Conservation (phyloP, 768 basidiomycete species). For the Mycena rosella region DNA sequence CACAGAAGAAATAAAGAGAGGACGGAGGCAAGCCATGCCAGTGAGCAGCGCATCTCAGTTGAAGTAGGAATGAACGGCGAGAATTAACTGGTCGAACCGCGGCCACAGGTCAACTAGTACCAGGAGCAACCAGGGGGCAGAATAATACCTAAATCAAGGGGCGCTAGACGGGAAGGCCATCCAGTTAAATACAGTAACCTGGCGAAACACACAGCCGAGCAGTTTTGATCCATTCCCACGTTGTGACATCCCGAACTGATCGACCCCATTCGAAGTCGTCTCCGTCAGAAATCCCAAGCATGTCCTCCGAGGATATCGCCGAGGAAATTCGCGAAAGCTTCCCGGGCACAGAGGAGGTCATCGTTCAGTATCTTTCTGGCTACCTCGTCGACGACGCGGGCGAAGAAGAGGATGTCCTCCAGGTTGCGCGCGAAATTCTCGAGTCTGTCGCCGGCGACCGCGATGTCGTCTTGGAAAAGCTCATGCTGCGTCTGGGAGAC, state of each 20-base stretch:
- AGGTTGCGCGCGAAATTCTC: constrained; percentile 79
- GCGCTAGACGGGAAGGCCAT: background rate
- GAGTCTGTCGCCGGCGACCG: constrained; percentile 79
- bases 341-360: constrained; percentile 85
- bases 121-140: constrained; percentile 8
- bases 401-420: constrained; percentile 90
- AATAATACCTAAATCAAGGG: constrained; percentile 26
- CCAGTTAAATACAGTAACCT: constrained; percentile 28
- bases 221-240: constrained; percentile 11
- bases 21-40: constrained; percentile 23
- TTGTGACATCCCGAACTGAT: background rate
- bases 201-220: background rate
- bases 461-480: constrained; percentile 68
- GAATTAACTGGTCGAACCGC: constrained; percentile 15
- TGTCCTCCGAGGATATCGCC: constrained; percentile 83
- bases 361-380: constrained; percentile 89
- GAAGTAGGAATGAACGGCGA: constrained; percentile 18
- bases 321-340: constrained; percentile 79
- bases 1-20: constrained; percentile 21
- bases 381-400: constrained; percentile 91
- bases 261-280: background rate
- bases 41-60: constrained; percentile 29
- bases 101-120: constrained; percentile 20
- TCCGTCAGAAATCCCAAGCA: constrained; percentile 39
- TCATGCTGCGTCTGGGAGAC: constrained; percentile 75